phyloP scores from a whole-genome alignment of 345 rosid genomes.

The Aethionema arabicum region DNA sequence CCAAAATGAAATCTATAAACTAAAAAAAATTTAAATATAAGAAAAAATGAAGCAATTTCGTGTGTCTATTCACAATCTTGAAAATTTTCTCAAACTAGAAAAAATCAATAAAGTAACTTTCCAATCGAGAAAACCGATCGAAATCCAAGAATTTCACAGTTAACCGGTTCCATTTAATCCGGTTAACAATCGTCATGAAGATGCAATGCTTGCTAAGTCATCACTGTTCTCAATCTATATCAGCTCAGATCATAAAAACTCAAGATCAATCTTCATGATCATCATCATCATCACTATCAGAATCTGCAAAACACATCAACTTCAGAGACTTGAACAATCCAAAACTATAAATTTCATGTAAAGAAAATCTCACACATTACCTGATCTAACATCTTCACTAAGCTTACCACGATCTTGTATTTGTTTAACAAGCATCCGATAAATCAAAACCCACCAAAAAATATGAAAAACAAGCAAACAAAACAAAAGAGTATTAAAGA shows the following conservation, averaged over 20 bases:
- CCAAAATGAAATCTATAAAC: too few relatives aligned
- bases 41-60: too few relatives aligned
- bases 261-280: constrained; percentile 69
- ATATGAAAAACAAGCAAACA: constrained; percentile 79
- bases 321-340: not conserved
- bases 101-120: not conserved
- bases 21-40: too few relatives aligned
- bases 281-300: constrained; percentile 57
- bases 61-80: not conserved
- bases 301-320: constrained; percentile 52
- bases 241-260: not conserved
- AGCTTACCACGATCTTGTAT: constrained; percentile 71
- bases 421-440: constrained; percentile 79
- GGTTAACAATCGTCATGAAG: too few relatives aligned
- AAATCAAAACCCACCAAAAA: constrained; percentile 94
- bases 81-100: too few relatives aligned
- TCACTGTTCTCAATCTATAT: not conserved
- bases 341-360: not conserved
- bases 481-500: constrained; percentile 72
- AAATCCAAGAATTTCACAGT: not conserved
- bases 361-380: constrained; percentile 37
- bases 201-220: too few relatives aligned
- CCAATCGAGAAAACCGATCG: not conserved
- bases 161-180: too few relatives aligned
- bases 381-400: constrained; percentile 91